Conservation (phyloP, 208 protist genomes). For the Trypanosoma avium region DNA sequence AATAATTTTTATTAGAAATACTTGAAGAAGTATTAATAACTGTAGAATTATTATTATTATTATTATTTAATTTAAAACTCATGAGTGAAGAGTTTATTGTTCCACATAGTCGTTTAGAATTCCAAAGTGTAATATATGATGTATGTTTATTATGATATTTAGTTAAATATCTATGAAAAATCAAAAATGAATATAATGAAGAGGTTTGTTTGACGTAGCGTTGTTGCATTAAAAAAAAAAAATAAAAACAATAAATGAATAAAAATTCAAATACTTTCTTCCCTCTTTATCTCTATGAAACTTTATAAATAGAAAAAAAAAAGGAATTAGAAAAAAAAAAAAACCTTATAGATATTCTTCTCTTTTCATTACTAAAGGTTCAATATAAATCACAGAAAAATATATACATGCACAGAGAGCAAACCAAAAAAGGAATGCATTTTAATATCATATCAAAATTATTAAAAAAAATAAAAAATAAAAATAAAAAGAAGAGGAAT, state of each 20-base stretch:
- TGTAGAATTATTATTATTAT: no score
- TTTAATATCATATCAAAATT: not conserved
- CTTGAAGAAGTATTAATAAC: no score
- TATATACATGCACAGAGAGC: no score
- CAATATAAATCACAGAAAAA: not conserved
- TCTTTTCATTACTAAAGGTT: not conserved
- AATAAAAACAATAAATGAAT: constrained; percentile 18
- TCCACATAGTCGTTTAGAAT: no score
- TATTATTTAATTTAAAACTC: no score
- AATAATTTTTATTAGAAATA: no score
- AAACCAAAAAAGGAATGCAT: not conserved
- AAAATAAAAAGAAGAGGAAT: constrained; percentile 6
- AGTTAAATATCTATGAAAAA: no score
- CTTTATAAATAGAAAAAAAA: not conserved
- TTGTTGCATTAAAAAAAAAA: constrained; percentile 16
- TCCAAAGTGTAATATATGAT: no score
- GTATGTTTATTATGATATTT: no score
- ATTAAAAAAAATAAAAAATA: constrained; percentile 3
- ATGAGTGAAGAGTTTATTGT: no score
- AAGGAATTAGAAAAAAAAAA: constrained; percentile 9
- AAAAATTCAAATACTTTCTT: not conserved
- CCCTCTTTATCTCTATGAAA: not conserved
- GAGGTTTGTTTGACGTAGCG: not conserved
- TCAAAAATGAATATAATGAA: no score
- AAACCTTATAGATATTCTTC: constrained; percentile 14